phyloP scores from a whole-genome alignment of 148 eudicot species.

The Cornus florida region DNA sequence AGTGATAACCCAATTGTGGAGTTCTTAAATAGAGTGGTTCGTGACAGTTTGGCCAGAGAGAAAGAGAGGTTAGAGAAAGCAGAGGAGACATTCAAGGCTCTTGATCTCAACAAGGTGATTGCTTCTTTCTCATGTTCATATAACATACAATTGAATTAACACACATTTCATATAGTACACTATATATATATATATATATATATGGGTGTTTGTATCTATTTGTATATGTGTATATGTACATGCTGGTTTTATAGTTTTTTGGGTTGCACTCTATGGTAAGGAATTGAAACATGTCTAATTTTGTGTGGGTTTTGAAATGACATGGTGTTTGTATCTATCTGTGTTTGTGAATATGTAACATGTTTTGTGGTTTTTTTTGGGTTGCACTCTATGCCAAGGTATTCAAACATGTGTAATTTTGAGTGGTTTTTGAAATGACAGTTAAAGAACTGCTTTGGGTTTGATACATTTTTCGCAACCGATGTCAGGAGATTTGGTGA shows the following conservation, averaged over 20 bases:
- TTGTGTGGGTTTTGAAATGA: constrained; percentile 14
- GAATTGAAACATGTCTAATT: constrained; percentile 1
- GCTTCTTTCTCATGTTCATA: not conserved
- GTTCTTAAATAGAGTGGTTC: constrained; percentile 46
- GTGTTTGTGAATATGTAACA: too few relatives aligned
- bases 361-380: not conserved
- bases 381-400: not conserved
- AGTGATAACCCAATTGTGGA: constrained; percentile 60
- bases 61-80: constrained; percentile 71
- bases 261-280: not conserved
- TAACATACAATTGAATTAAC: not conserved
- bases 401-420: constrained; percentile 4
- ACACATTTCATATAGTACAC: not conserved
- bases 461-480: constrained; percentile 85
- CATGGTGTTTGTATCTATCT: constrained; percentile 59
- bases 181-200: too few relatives aligned
- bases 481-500: constrained; percentile 96
- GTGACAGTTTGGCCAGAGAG: constrained; percentile 65
- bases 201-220: not conserved
- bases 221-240: not conserved
- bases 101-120: constrained; percentile 86
- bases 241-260: not conserved
- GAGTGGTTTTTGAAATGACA: constrained; percentile 29
- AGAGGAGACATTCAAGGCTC: constrained; percentile 81
- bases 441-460: constrained; percentile 89